A percentile compares a stretch with the other conserved stretches of the same genome.
These are phyloP conservation scores for Dioscorea zingiberensis DNA, from an alignment of 106 monocot genomes.

Conservation along the genomic window DNA sequence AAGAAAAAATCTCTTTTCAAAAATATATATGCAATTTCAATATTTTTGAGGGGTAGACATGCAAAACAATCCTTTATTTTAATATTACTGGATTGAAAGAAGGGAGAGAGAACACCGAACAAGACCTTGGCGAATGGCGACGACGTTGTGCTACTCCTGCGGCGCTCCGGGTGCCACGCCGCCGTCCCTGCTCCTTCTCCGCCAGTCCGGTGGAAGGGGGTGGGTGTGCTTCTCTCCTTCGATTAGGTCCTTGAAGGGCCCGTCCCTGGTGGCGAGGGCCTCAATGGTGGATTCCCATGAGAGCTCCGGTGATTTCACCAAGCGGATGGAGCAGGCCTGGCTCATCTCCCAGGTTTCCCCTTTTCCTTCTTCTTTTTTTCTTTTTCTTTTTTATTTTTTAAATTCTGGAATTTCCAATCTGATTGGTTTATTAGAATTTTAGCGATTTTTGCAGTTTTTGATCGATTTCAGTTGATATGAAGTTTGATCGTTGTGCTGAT, in stretches of 20 bases:
- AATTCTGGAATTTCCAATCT: background rate
- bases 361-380: background rate
- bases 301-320: slow-evolving; percentile 44
- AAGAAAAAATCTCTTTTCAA: too few species aligned
- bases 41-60: too few species aligned
- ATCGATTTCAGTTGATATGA: too few species aligned
- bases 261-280: slow-evolving; percentile 17
- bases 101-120: background rate
- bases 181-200: background rate
- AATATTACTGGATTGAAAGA: background rate
- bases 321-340: slow-evolving; percentile 79
- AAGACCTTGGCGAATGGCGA: background rate
- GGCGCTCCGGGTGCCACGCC: background rate
- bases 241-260: slow-evolving; percentile 1
- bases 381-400: background rate
- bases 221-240: background rate
- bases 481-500: too few species aligned
- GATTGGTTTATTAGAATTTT: too few species aligned
- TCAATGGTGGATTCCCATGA: slow-evolving; percentile 39
- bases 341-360: slow-evolving; percentile 65
- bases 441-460: too few species aligned
- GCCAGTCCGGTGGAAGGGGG: background rate
- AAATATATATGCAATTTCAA: too few species aligned
- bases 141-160: background rate
- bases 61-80: too few species aligned